Base-by-base conservation (phyloP, 2,329 filamentous ascomycete species). In the Claviceps pazoutovae region DNA sequence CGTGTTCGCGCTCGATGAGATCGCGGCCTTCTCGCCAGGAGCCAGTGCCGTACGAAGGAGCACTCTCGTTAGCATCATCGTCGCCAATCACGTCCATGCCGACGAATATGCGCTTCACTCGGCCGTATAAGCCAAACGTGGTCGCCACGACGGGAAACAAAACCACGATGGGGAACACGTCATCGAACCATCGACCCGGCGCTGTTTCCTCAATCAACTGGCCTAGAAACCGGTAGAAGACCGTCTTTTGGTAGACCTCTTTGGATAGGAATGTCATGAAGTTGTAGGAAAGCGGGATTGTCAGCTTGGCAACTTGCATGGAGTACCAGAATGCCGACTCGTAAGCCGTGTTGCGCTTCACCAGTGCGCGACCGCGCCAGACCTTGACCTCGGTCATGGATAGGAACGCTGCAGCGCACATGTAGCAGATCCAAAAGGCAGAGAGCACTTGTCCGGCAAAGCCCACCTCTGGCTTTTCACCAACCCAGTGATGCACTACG, bases 321-420 rank as follows among this genome's bases (percentile, higher is more conserved):
- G 88, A 85, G 64, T 97, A 98, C 89, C 94, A 98, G 59, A 91
- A 94, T 0, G 93, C 93, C 48, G 84, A 88, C 65, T 97, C 93
- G 55, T 88, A 83, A 53, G 94, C 91, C 0, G 93, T 98, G 63
- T 95, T 93, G 53, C 93, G 83, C 54, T 80, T 82, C 46, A 97
- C 91, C 5, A 98, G 74, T 0, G 93, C 91, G 37, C 93, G 82
- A 48, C 94, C 93, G 52, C 93, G 86, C 93, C 93, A 98, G n/a
- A 96, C 89, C 62, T 93, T 94, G 60, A 95, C 88, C 63, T 95
- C 88, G 14, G 84, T 88, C 62, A 98, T 83, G 7, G 89, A 90
- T 53, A 82, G 86, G 49, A 97, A 78, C 5, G 93, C 88, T 46
- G 89, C 89, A 14, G 86, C 76, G 65, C 87, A 95, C 93, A 98